phyloP scores from a whole-genome alignment of 441 rosid genomes.

The Viola pubescens region DNA sequence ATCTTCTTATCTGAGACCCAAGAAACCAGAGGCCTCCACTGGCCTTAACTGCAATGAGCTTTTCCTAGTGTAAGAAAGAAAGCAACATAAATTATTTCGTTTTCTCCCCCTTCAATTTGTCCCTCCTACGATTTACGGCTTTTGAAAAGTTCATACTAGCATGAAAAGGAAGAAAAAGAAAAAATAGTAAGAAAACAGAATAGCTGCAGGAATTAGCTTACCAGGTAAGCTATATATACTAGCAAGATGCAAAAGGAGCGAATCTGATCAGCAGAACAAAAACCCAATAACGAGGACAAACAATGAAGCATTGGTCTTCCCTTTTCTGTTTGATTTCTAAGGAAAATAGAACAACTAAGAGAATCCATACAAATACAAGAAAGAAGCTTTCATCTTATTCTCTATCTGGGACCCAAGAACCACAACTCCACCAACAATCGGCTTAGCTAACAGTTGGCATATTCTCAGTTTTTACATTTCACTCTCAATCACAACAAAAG shows the following conservation, averaged over 20 bases:
- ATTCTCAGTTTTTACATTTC: neutral
- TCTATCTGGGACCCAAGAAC: neutral
- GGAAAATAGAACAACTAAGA: neutral
- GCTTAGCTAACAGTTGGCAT: neutral
- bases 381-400: neutral
- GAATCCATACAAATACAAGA: too few species aligned
- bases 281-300: neutral
- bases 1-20: neutral
- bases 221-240: neutral
- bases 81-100: neutral
- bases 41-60: neutral
- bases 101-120: neutral
- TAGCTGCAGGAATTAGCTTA: neutral
- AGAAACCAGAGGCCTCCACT: neutral
- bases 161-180: neutral
- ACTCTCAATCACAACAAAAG: neutral
- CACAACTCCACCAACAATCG: neutral
- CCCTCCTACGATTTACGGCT: neutral
- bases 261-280: slow-evolving; percentile 5
- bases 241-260: neutral
- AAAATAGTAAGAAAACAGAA: too few species aligned
- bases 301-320: neutral
- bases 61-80: neutral
- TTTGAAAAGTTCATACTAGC: neutral
- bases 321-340: slow-evolving; percentile 5